Evolutionary conservation across 2,329 filamentous ascomycete species (phyloP).

Genomic region (Remersonia thermophila): DNA sequence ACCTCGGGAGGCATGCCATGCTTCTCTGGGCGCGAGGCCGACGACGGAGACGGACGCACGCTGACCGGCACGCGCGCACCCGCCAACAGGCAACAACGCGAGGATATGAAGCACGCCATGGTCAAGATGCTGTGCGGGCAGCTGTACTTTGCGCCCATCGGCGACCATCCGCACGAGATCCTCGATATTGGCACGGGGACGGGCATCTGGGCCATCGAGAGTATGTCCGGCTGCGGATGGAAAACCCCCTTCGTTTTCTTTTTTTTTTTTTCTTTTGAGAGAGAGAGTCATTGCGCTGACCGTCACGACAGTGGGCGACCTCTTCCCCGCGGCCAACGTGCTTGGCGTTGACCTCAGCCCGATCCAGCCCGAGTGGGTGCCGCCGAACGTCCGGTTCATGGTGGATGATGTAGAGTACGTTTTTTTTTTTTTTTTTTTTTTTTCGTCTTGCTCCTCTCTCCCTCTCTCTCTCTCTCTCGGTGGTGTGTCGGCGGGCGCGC

Average conservation of each 20-base stretch:
- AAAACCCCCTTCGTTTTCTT: no score
- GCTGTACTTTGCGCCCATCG: constrained; percentile 41
- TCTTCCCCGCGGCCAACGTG: constrained; percentile 28
- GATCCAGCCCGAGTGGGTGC: constrained; percentile 38
- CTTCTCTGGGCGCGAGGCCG: no score
- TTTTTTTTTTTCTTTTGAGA: no score
- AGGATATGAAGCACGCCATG: constrained; percentile 45
- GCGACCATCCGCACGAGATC: constrained; percentile 33
- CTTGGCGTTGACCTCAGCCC: constrained; percentile 33
- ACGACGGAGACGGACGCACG: no score
- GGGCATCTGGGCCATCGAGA: constrained; percentile 48
- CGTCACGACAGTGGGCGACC: constrained; percentile 26
- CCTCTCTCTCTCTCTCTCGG: no score
- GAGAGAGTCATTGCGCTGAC: no score
- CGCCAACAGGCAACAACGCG: constrained; percentile 35
- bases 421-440: no score
- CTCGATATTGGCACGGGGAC: constrained; percentile 49
- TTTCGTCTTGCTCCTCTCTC: no score
- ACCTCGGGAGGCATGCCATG: no score
- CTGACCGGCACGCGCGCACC: no score
- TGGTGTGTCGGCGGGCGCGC: no score
- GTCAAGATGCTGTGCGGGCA: constrained; percentile 35
- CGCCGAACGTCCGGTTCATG: constrained; percentile 48
- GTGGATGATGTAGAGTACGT: constrained; percentile 46
- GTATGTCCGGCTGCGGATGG: constrained; percentile 6